These are phyloP conservation scores for Metschnikowia lochheadii DNA, from an alignment of 805 yeast genomes.

Conservation along the genomic window DNA sequence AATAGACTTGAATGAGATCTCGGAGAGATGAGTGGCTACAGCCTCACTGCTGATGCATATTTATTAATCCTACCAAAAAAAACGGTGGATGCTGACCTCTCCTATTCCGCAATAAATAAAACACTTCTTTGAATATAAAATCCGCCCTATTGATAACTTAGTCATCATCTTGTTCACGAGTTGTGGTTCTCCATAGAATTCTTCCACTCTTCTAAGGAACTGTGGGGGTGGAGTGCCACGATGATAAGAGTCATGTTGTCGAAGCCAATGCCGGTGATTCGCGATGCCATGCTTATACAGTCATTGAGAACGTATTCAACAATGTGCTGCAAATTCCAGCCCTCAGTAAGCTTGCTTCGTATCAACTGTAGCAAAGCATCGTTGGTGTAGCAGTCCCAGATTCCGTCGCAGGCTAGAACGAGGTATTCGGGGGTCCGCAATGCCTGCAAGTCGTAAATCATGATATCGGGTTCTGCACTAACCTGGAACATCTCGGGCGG, in stretches of 20 bases:
- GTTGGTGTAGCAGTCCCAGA: conserved; percentile 51
- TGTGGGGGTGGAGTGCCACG: conserved; percentile 52
- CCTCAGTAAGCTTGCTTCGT: conserved; percentile 54
- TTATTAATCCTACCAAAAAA: not conserved
- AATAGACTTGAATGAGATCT: too few relatives aligned
- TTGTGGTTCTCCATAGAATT: conserved; percentile 39
- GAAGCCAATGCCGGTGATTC: conserved; percentile 73
- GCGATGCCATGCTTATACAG: conserved; percentile 66
- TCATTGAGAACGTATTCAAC: conserved; percentile 58
- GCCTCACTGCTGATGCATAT: not conserved
- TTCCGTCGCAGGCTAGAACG: conserved; percentile 44
- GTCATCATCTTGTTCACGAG: not conserved
- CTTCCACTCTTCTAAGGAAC: conserved; percentile 56
- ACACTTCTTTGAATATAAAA: conserved; percentile 9
- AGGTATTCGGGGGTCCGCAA: conserved; percentile 29
- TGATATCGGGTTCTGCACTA: conserved; percentile 40
- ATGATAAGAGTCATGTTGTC: conserved; percentile 80
- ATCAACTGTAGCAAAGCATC: conserved; percentile 50
- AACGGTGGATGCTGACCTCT: not conserved
- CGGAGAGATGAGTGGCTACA: too few relatives aligned
- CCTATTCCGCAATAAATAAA: not conserved
- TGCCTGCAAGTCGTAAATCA: conserved; percentile 35
- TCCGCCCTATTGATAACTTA: not conserved
- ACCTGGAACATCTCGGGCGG: conserved; percentile 45
- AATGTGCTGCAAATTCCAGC: conserved; percentile 56